Evolutionary conservation across 805 yeast species (phyloP), one percentile per base, ranked within the genome.

Genomic region (Teunomyces stri): DNA sequence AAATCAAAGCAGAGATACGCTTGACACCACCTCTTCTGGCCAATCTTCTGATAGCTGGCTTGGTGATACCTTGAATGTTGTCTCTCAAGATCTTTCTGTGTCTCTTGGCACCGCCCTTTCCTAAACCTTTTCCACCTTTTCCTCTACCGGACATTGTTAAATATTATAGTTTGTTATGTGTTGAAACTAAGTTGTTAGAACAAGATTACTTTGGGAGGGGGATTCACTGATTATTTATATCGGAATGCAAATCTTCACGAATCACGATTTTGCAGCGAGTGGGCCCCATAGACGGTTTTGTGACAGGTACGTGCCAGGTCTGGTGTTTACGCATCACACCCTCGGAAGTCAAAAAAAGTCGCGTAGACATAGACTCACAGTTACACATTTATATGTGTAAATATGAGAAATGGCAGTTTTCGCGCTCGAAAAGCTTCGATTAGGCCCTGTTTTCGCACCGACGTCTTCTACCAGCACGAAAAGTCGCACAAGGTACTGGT

Each of bases 1-100:
- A 92, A 74, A 92, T 92, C 72, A 91, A 81, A 74, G 96, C 98
- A 56, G 98, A 92, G 68, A 92, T 92, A 88, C 99, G 96, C 87
- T 92, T 92, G 71, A 92, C 99, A 91, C 99, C 99, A 81, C 99
- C 99, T 89, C 99, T 90, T 86, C 99, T 92, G 45, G 99, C 99
- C 68, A 92, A 87, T 89, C 99, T 92, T 83, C 99, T 90, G 71
- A 92, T 92, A 70, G 99, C 99, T 71, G 99, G 99, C 85, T 92
- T 92, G 56, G 99, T 92, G 73, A 92, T 92, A 82, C 99, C 99
- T 80, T 91, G 97, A 63, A 94, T 92, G 92, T 92, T 94, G 78
- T 94, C 99, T 84, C 98, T 91, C 61, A 91, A 82, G 78, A 92
- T 89, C 89, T 91, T 91, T 85, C 98, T 89, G 90, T 92, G 99